These are phyloP conservation scores for Thermomucor indicae-seudaticae DNA, from an alignment of 371 early-diverging fungal species.

Conservation along the genomic window DNA sequence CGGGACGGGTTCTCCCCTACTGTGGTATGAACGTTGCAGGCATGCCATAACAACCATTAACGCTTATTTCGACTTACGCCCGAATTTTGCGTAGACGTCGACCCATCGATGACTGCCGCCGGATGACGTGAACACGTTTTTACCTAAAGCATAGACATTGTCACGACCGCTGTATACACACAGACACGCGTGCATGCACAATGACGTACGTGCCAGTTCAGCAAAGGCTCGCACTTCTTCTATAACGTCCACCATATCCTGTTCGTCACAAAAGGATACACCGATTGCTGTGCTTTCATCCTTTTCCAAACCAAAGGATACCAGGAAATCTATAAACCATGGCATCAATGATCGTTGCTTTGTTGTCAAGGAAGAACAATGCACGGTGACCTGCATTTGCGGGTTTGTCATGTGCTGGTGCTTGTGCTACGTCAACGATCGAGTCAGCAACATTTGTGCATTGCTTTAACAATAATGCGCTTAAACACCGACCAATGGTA, in stretches of 20 bases:
- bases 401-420: background rate
- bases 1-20: conserved; percentile 10
- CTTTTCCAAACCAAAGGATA: background rate
- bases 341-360: background rate
- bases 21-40: background rate
- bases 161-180: too few relatives aligned
- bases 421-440: background rate
- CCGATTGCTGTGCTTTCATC: conserved; percentile 9
- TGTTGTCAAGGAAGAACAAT: background rate
- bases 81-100: conserved; percentile 15
- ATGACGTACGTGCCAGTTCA: background rate
- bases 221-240: conserved; percentile 6
- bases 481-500: background rate
- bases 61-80: conserved; percentile 6
- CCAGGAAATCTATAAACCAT: conserved; percentile 2
- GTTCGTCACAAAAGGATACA: conserved; percentile 24
- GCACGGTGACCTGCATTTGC: background rate
- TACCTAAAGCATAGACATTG: conserved; percentile 7
- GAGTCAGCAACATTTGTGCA: background rate
- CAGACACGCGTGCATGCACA: background rate
- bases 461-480: too few relatives aligned
- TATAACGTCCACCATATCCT: conserved; percentile 21
- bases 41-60: background rate
- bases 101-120: conserved; percentile 20
- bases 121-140: conserved; percentile 3